Conservation (phyloP, 129 eudicot genomes). For the Sambucus nigra region DNA sequence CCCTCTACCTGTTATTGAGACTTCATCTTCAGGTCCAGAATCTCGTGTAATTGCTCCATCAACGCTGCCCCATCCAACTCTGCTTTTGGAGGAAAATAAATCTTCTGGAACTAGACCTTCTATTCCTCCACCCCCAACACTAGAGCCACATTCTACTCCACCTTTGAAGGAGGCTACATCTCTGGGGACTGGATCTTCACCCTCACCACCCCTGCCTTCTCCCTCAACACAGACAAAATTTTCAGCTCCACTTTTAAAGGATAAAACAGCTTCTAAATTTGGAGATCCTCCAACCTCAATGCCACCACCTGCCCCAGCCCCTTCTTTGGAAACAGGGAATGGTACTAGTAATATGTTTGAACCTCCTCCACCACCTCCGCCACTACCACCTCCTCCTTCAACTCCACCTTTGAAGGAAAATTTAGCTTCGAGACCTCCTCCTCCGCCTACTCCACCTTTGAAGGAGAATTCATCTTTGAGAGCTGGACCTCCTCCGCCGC, state of each 20-base stretch:
- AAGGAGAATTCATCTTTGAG: conserved; percentile 14
- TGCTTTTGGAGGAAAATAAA: too few species aligned
- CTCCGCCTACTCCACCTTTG: conserved; percentile 24
- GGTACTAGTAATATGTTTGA: too few species aligned
- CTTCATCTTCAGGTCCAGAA: too few species aligned
- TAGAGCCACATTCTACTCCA: conserved; percentile 14
- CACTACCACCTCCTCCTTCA: conserved; percentile 7
- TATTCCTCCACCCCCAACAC: conserved; percentile 15
- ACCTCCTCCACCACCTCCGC: conserved; percentile 24
- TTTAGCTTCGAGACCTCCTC: conserved; percentile 12
- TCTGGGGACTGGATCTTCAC: conserved; percentile 5
- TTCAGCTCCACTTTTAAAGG: conserved; percentile 22
- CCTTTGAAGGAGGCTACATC: conserved; percentile 14
- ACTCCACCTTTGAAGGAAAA: conserved; percentile 9
- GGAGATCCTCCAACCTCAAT: conserved; percentile 23
- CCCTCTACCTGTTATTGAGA: too few species aligned
- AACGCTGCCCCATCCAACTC: too few species aligned
- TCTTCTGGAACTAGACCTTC: conserved; percentile 9
- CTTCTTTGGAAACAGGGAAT: too few species aligned
- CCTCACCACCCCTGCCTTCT: conserved; percentile 18
- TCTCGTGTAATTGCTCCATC: too few species aligned
- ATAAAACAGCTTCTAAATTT: conserved; percentile 16
- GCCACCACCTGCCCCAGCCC: too few species aligned
- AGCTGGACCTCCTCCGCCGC: conserved; percentile 21
- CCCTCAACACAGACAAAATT: conserved; percentile 11